These are phyloP conservation scores for Closterium sp. DNA, from an alignment of 139 green algal species.

Conservation along the genomic window DNA sequence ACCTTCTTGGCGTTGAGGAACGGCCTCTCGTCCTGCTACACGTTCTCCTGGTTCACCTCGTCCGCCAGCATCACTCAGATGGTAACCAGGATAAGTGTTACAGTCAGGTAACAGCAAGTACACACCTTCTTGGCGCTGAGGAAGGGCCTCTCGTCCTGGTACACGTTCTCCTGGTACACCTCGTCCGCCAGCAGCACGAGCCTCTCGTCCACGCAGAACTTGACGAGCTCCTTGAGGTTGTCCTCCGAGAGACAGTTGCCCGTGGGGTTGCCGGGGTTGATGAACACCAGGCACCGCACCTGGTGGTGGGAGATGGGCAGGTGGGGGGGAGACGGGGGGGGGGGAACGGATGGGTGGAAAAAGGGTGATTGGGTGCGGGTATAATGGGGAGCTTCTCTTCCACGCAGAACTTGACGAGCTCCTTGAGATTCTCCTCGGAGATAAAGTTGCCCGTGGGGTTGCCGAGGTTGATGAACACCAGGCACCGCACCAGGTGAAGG, in stretches of 20 bases:
- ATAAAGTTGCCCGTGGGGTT: slow-evolving; percentile 90
- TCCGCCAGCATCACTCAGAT: slow-evolving; percentile 86
- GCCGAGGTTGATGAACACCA: slow-evolving; percentile 95
- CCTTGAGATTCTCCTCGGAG: slow-evolving; percentile 62
- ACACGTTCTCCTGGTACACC: slow-evolving; percentile 96
- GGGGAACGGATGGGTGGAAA: no score
- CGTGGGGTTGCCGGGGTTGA: slow-evolving; percentile 96
- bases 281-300: slow-evolving; percentile 83
- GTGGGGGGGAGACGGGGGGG: no score
- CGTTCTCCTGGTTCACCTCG: slow-evolving; percentile 92
- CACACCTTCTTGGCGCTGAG: slow-evolving; percentile 80
- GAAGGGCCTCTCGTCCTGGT: slow-evolving; percentile 82
- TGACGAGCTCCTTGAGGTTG: slow-evolving; percentile 71
- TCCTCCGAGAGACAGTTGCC: slow-evolving; percentile 70
- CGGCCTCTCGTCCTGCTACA: slow-evolving; percentile 79
- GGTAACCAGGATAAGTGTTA: no score
- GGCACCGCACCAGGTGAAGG: slow-evolving; percentile 59
- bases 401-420: slow-evolving; percentile 77
- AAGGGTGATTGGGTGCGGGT: no score
- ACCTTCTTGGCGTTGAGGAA: slow-evolving; percentile 88
- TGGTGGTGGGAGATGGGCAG: not conserved
- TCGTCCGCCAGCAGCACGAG: slow-evolving; percentile 90
- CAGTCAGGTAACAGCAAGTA: not conserved
- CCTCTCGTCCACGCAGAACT: slow-evolving; percentile 76
- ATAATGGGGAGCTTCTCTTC: slow-evolving; percentile 75